phyloP scores from a whole-genome alignment of 164 flowering plant genomes.

The Chloranthus sessilifolius region DNA sequence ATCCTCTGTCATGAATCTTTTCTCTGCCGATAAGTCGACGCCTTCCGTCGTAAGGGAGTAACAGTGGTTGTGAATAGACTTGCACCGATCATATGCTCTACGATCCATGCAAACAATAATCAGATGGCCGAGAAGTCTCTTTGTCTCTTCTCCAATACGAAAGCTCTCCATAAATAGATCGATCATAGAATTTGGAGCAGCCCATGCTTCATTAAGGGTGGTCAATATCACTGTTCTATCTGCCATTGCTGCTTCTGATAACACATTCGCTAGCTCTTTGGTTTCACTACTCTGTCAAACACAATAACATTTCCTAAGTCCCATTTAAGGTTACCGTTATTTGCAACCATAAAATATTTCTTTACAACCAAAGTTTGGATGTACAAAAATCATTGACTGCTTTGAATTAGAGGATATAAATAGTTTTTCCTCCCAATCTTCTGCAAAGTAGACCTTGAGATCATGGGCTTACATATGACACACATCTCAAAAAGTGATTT shows the following conservation, averaged over 20 bases:
- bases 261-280: constrained; percentile 13
- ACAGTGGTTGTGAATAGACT: constrained; percentile 30
- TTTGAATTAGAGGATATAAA: too few species aligned
- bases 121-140: constrained; percentile 29
- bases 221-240: constrained; percentile 35
- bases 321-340: too few species aligned
- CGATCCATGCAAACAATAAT: constrained; percentile 28
- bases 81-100: constrained; percentile 25
- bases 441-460: too few species aligned
- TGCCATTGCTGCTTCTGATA: constrained; percentile 24
- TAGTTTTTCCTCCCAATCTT: too few species aligned
- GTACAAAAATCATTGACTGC: too few species aligned
- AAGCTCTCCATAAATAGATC: constrained; percentile 46
- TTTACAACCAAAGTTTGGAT: too few species aligned
- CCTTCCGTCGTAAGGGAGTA: constrained; percentile 20
- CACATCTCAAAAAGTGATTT: too few species aligned
- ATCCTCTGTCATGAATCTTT: constrained; percentile 17
- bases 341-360: too few species aligned
- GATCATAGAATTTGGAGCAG: constrained; percentile 28
- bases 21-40: constrained; percentile 15
- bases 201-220: constrained; percentile 28
- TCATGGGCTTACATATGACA: too few species aligned
- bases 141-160: constrained; percentile 26
- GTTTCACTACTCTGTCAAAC: constrained; percentile 9
- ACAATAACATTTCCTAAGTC: too few species aligned